Base-by-base conservation (phyloP, 2,329 filamentous ascomycete genomes). In the Hawksworthiomyces lignivorus region DNA sequence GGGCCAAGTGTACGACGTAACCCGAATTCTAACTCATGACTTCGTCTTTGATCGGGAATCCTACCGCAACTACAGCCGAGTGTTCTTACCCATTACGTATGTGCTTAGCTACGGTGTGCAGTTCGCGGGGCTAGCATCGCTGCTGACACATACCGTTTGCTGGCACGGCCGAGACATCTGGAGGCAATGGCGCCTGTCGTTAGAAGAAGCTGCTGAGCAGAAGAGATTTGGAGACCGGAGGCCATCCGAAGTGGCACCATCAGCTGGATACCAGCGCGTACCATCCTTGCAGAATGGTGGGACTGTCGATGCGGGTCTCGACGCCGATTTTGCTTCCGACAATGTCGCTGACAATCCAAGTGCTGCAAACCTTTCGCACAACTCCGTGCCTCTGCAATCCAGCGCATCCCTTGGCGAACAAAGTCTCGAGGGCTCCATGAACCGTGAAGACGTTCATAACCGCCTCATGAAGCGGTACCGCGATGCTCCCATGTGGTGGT, bases 161-260 rank as follows among this genome's bases (percentile, higher is more conserved):
- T 92, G 87, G 85, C 86, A 94, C 54, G 87, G 87, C 12, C 77
- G 74, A 50, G 87, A 92, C 56, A 90, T 94, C 17, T 82, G 77
- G 77, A 76, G 69, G 30, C 85, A 89, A 51, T 87, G 84, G 73
- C 80, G 74, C 52, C 72, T 73, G 48, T 84, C 84, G 0, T 66
- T 85, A 49, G 69, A 73, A 32, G 83, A 87, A 57, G 78, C 70
- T 28, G 70, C 69, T 30, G 72, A n/a, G 3, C n/a, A n/a, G n/a
- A n/a, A n/a, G n/a, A n/a, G n/a, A n/a, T n/a, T n/a, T n/a, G n/a
- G n/a, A n/a, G n/a, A n/a, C n/a, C n/a, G n/a, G n/a, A n/a, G n/a
- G n/a, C n/a, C n/a, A n/a, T n/a, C n/a, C n/a, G n/a, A n/a, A n/a
- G n/a, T n/a, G n/a, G n/a, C n/a, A n/a, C n/a, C n/a, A n/a, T n/a